phyloP scores from a whole-genome alignment of 805 yeast species.

The Lachancea mirantina region DNA sequence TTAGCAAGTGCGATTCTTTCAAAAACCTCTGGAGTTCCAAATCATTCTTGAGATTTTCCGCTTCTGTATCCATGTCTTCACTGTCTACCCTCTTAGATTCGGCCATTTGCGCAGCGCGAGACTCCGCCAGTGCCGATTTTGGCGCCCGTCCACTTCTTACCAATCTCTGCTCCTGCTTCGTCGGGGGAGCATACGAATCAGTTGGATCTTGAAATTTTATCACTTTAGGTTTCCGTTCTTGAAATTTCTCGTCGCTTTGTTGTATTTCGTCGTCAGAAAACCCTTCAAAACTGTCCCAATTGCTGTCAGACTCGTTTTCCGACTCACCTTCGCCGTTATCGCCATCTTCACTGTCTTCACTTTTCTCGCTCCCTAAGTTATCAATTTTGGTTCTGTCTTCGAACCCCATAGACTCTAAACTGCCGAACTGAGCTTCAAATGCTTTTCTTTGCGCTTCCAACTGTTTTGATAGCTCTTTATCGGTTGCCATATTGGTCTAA shows the following conservation, averaged over 20 bases:
- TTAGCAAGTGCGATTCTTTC: constrained; percentile 60
- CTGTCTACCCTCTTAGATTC: constrained; percentile 15
- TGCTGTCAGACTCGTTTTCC: constrained; percentile 12
- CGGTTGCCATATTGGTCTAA: no score
- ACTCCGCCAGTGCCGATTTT: constrained; percentile 8
- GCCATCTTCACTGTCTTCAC: constrained; percentile 9
- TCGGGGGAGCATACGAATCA: constrained; percentile 23
- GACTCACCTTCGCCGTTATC: constrained; percentile 14
- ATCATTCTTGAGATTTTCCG: constrained; percentile 59
- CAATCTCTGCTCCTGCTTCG: constrained; percentile 45
- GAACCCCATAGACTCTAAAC: constrained; percentile 47
- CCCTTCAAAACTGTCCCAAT: constrained; percentile 8
- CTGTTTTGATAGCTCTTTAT: no score
- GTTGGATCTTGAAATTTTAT: constrained; percentile 24
- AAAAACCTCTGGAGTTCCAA: constrained; percentile 63
- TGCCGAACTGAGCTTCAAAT: constrained; percentile 60
- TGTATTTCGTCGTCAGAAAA: constrained; percentile 4
- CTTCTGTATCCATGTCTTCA: constrained; percentile 33
- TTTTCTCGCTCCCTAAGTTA: background rate
- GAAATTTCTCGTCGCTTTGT: background rate
- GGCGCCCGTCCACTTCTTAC: constrained; percentile 58
- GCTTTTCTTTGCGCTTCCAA: constrained; percentile 50
- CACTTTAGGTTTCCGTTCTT: constrained; percentile 11
- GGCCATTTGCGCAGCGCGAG: constrained; percentile 12
- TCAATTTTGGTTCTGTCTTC: constrained; percentile 36